A percentile compares a stretch with the other conserved stretches of the same genome.
Evolutionary conservation across 768 basidiomycete species (phyloP).

Genomic region (Boletus coccyginus): DNA sequence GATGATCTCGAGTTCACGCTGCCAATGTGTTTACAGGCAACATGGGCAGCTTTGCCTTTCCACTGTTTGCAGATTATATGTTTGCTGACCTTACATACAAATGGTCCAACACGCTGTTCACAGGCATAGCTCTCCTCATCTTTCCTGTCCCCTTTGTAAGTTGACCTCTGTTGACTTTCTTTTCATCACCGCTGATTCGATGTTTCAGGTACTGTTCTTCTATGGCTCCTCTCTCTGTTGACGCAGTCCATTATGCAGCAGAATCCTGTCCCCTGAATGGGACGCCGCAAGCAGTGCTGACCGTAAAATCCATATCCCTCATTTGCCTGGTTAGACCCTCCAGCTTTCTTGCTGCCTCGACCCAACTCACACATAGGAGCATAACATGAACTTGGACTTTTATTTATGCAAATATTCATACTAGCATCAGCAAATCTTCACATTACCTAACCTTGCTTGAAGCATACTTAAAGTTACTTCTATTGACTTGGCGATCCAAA

Average conservation of each 20-base stretch:
- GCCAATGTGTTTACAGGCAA: conserved; percentile 38
- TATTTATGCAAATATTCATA: background rate
- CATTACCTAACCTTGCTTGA: too few species aligned
- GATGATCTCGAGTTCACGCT: background rate
- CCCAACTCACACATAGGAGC: background rate
- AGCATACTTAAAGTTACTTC: too few species aligned
- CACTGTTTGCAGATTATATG: conserved; percentile 61
- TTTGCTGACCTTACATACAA: conserved; percentile 50
- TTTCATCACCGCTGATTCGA: background rate
- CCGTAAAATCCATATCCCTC: background rate
- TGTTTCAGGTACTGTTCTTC: conserved; percentile 27
- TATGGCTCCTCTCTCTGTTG: conserved; percentile 29
- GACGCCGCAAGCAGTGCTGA: background rate
- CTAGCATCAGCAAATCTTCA: too few species aligned
- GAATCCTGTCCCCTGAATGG: conserved; percentile 7
- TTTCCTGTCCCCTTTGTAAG: conserved; percentile 57
- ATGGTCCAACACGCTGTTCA: conserved; percentile 59
- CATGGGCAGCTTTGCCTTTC: conserved; percentile 50
- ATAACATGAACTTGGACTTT: background rate
- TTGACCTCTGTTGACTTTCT: background rate
- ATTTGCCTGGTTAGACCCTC: background rate
- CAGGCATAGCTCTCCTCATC: conserved; percentile 47
- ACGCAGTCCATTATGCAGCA: conserved; percentile 20
- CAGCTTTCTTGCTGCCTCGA: background rate
- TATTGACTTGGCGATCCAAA: too few species aligned